A percentile compares a stretch with the other conserved stretches of the same genome.
phyloP scores from a whole-genome alignment of 495 filamentous ascomycete genomes.

The Neurospora tetrasperma region DNA sequence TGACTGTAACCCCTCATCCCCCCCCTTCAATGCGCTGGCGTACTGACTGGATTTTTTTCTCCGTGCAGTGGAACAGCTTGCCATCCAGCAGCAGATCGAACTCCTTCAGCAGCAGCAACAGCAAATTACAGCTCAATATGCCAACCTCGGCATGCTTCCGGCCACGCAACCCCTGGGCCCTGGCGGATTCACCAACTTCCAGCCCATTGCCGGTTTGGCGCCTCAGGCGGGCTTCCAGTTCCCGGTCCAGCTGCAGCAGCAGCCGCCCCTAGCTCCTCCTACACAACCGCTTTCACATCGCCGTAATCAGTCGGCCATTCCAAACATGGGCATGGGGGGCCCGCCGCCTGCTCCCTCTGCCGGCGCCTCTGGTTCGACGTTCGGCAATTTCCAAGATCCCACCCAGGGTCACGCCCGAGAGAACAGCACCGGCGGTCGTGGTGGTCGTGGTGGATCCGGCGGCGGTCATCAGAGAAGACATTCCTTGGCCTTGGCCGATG shows the following conservation, averaged over 20 bases:
- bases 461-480: slow-evolving; percentile 88
- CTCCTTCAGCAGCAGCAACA: slow-evolving; percentile 96
- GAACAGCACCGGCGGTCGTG: slow-evolving; percentile 51
- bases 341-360: slow-evolving; percentile 96
- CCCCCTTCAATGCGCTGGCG: not conserved
- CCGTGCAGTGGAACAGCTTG: slow-evolving; percentile 84
- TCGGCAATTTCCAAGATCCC: slow-evolving; percentile 61
- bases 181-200: slow-evolving; percentile 58
- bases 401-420: slow-evolving; percentile 56
- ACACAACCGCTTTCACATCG: slow-evolving; percentile 77
- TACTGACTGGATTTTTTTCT: slow-evolving; percentile 22
- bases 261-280: slow-evolving; percentile 62
- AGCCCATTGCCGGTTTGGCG: slow-evolving; percentile 63
- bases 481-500: slow-evolving; percentile 87
- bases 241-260: slow-evolving; percentile 68
- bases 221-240: slow-evolving; percentile 88
- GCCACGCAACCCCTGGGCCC: slow-evolving; percentile 67
- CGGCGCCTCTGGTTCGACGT: slow-evolving; percentile 71
- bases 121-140: slow-evolving; percentile 93
- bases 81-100: slow-evolving; percentile 98
- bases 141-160: slow-evolving; percentile 89
- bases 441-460: slow-evolving; percentile 62
- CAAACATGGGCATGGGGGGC: slow-evolving; percentile 76
- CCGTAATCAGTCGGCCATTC: slow-evolving; percentile 94
- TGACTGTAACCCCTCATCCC: not conserved